These are phyloP conservation scores for Monilinia fructigena DNA, from an alignment of 2,329 filamentous ascomycete genomes.

Conservation along the genomic window DNA sequence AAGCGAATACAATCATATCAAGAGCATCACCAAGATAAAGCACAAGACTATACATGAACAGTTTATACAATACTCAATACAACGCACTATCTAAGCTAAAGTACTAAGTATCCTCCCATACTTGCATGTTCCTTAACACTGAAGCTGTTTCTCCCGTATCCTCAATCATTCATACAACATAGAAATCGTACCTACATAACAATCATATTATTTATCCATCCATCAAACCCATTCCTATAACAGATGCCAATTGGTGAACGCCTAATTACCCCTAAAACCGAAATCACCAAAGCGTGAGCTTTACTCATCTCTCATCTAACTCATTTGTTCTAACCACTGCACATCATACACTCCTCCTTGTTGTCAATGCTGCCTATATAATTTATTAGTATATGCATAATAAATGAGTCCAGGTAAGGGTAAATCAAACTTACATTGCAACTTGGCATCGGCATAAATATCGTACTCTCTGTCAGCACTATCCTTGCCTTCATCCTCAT, in stretches of 20 bases:
- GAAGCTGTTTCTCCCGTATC: neutral
- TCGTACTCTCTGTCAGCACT: slow-evolving; percentile 77
- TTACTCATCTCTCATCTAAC: slow-evolving; percentile 5
- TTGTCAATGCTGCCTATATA: slow-evolving; percentile 85
- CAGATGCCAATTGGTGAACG: slow-evolving; percentile 2
- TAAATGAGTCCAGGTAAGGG: slow-evolving; percentile 2
- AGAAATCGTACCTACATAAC: slow-evolving; percentile 2
- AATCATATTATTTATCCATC: slow-evolving; percentile 10
- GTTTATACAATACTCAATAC: neutral
- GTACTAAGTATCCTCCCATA: neutral
- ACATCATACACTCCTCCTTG: slow-evolving; percentile 93
- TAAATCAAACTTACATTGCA: slow-evolving; percentile 67
- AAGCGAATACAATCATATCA: neutral
- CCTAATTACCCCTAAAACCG: neutral
- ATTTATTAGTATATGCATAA: slow-evolving; percentile 39
- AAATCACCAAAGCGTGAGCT: slow-evolving; percentile 13
- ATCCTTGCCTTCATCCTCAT: slow-evolving; percentile 70
- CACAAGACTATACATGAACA: neutral
- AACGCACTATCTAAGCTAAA: neutral
- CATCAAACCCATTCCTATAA: slow-evolving; percentile 4
- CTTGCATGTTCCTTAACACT: neutral
- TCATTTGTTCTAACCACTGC: slow-evolving; percentile 67
- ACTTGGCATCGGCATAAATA: slow-evolving; percentile 90
- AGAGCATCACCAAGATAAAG: neutral
- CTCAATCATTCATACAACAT: slow-evolving; percentile 15